phyloP scores from a whole-genome alignment of 2,329 filamentous ascomycete genomes.

The Dothiorella sarmentorum region DNA sequence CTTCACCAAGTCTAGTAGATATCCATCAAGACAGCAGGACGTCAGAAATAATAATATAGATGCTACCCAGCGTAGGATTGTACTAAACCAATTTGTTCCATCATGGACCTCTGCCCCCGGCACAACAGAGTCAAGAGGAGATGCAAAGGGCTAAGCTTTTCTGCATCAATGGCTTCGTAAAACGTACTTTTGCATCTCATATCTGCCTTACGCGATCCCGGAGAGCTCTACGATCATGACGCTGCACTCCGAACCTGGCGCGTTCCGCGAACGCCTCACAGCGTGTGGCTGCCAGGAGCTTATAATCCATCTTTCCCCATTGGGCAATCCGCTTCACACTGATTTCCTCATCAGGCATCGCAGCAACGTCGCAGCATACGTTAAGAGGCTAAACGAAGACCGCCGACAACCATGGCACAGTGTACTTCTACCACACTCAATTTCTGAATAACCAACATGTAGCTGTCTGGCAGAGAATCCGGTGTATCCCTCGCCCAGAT shows the following conservation, averaged over 20 bases:
- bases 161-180: too few relatives aligned
- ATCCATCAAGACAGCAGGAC: too few relatives aligned
- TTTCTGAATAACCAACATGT: constrained; percentile 39
- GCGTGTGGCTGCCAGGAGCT: not conserved
- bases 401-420: too few relatives aligned
- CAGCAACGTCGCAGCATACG: not conserved
- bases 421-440: constrained; percentile 43
- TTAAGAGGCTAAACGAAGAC: too few relatives aligned
- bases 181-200: too few relatives aligned
- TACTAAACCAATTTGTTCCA: too few relatives aligned
- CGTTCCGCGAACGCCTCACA: not conserved
- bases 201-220: not conserved
- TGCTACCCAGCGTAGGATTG: too few relatives aligned
- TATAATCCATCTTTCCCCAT: not conserved
- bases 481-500: constrained; percentile 36
- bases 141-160: too few relatives aligned
- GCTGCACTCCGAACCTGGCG: not conserved
- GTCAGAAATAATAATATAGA: too few relatives aligned
- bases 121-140: too few relatives aligned
- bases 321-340: not conserved
- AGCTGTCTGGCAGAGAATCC: constrained; percentile 39
- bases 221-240: not conserved
- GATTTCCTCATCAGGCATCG: not conserved
- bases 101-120: too few relatives aligned
- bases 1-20: too few relatives aligned